These are phyloP conservation scores for Phytophthora niederhauseri DNA, from an alignment of 352 stramenopile genomes.

Conservation along the genomic window DNA sequence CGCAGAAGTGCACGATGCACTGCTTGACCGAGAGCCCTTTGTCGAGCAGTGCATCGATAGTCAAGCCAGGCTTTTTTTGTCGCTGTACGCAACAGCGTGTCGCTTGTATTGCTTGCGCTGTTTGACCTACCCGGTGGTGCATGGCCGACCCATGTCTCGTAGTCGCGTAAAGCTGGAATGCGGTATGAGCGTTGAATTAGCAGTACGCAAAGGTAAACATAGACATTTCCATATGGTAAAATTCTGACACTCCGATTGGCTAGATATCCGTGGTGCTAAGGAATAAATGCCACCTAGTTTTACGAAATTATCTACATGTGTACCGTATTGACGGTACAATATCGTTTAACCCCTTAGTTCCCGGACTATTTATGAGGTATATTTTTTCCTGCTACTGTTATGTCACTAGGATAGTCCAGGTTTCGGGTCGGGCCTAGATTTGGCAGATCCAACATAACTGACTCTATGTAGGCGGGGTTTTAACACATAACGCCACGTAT, in stretches of 20 bases:
- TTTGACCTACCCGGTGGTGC: not conserved
- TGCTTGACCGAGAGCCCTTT: slow-evolving; percentile 11
- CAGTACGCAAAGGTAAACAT: not conserved
- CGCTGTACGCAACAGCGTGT: slow-evolving; percentile 6
- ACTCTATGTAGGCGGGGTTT: too few relatives aligned
- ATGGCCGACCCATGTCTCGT: not conserved
- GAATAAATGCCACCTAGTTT: slow-evolving; percentile 7
- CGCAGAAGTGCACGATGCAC: slow-evolving; percentile 5
- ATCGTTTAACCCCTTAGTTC: too few relatives aligned
- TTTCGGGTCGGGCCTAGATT: too few relatives aligned
- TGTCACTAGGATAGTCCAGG: too few relatives aligned
- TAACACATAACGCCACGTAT: too few relatives aligned
- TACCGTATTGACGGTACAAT: too few relatives aligned
- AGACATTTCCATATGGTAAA: not conserved
- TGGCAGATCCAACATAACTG: too few relatives aligned
- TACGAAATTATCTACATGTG: slow-evolving; percentile 12
- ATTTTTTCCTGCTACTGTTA: too few relatives aligned
- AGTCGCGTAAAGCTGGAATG: not conserved
- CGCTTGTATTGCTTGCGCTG: slow-evolving; percentile 11
- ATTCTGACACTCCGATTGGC: not conserved
- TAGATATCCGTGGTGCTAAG: not conserved
- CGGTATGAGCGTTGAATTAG: not conserved
- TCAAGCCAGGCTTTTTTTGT: slow-evolving; percentile 14
- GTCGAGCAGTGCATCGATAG: too few relatives aligned
- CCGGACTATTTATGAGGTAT: too few relatives aligned